Evolutionary conservation across 1,284 basidiomycete genomes (phyloP), one percentile per base, ranked within the genome.

Genomic region (Apiotrichum gracile): DNA sequence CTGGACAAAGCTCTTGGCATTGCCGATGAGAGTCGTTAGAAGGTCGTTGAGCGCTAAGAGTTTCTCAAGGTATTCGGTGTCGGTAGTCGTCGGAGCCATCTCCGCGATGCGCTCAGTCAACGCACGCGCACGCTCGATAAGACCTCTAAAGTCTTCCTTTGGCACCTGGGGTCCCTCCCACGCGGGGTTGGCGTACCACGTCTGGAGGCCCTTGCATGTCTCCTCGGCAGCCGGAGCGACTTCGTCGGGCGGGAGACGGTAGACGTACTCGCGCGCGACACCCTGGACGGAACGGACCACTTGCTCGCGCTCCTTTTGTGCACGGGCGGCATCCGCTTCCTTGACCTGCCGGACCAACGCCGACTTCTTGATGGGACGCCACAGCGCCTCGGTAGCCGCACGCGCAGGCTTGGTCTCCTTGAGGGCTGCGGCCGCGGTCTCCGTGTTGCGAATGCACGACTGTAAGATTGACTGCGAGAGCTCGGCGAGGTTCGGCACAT

Each of bases 381-480:
- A 77, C 27, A 80, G 70, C 13, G 72, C 68, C 13, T 72, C 68
- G n/a, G 69, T 61, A 0, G 61, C 57, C 0, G 60, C 65, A 21
- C 53, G 47, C 12, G 39, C 44, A 13, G 34, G 50, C 46, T 51
- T 57, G 21, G 39, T 51, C 10, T 58, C 51, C 29, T 60, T 55
- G 14, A 59, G 48, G 7, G 67, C 60, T 19, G 61, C 61, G 16
- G 77, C 78, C 0, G 77, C 76, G 0, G 73, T 57, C 69, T 96
- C 91, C 0, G 90, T 96, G 64, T 96, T 96, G 54, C 93, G 80
- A 13, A 96, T 83, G 70, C 93, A 97, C 17, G 84, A 83, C 58
- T 76, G 71, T 3, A 77, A 61, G 44, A 79, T 78, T 34, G 74
- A 69, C 54, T 79, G 75, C 33, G 73, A 74, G 13, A 79, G 63